Evolutionary conservation across 2,329 filamentous ascomycete species (phyloP), one percentile per base, ranked within the genome.

Genomic region (Claviceps pazoutovae): DNA sequence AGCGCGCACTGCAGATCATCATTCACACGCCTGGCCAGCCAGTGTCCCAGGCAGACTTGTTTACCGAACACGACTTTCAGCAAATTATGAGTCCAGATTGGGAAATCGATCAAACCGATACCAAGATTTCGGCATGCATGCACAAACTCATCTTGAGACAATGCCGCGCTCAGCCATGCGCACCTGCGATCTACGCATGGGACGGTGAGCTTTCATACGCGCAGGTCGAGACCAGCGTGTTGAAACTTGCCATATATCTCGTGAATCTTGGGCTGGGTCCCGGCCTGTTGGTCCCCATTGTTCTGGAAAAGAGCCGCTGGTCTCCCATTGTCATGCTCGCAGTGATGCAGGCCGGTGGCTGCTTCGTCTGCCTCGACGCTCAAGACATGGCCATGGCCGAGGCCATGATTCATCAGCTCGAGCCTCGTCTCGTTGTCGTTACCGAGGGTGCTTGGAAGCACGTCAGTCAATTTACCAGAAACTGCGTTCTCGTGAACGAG

Each of bases 251-350:
- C 1, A 66, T 65, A 2, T 67, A 74, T 49, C 69, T 88, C 0
- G 61, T 73, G 2, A 68, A 72, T 21, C 64, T 72, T 13, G 78
- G 78, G 0, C 70, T 79, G 0, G 64, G 68, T 0, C 69, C 72
- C 0, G 74, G 78, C 9, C 71, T 76, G 7, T 68, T 84, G 4
- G 74, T 89, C 1, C 81, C 80, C 5, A 72, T 89, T 5, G 76
- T 83, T 17, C 73, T 88, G 59, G 79, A 86, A 44, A 89, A 87
- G 66, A 85, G 78, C 19, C 68, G 80, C 14, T 76, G 84, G 62
- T 73, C 86, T 0, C 83, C 88, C 47, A 68, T 88, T 41, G 75
- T 82, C 6, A 82, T 90, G 54, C 71, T 90, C 19, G 83, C 84
- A 0, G 74, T 83, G 1, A 67, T 88, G 44, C 84, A 86, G 58